Evolutionary conservation across 2,329 filamentous ascomycete genomes (phyloP).

Genomic region (Dryadomyces quercus-mongolicae): DNA sequence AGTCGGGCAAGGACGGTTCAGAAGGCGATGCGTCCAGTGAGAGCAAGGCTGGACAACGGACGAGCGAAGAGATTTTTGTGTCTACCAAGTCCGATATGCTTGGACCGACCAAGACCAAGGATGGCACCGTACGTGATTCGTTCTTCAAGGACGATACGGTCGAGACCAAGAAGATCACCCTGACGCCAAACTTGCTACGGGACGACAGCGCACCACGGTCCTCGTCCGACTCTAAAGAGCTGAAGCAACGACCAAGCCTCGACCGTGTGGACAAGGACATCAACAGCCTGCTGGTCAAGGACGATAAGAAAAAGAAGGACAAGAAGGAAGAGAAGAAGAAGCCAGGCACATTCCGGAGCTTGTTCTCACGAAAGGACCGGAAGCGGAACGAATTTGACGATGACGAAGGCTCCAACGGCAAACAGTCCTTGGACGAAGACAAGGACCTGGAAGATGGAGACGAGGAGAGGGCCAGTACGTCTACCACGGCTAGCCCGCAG

Average conservation of each 20-base stretch:
- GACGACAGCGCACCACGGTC: constrained; percentile 54
- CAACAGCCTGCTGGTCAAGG: constrained; percentile 34
- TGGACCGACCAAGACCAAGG: constrained; percentile 54
- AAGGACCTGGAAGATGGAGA: constrained; percentile 34
- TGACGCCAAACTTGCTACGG: constrained; percentile 83
- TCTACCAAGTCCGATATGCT: constrained; percentile 30
- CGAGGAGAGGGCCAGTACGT: constrained; percentile 14
- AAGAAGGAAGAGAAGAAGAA: constrained; percentile 60
- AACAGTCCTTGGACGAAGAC: constrained; percentile 15
- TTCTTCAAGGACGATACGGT: constrained; percentile 95
- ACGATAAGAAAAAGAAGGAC: constrained; percentile 66
- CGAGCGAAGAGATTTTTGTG: constrained; percentile 58
- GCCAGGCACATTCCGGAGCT: constrained; percentile 42
- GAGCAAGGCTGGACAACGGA: constrained; percentile 22
- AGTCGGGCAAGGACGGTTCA: constrained; percentile 20
- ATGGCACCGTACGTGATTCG: constrained; percentile 81
- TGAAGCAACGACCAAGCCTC: constrained; percentile 52
- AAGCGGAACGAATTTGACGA: constrained; percentile 45
- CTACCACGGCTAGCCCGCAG: constrained; percentile 41
- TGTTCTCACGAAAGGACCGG: constrained; percentile 52
- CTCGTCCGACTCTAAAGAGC: constrained; percentile 43
- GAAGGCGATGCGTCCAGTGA: constrained; percentile 12
- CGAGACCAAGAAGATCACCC: constrained; percentile 93
- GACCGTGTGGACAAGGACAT: constrained; percentile 58
- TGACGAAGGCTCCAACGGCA: constrained; percentile 37